phyloP scores from a whole-genome alignment of 495 filamentous ascomycete species.

The Xylaria cubensis region DNA sequence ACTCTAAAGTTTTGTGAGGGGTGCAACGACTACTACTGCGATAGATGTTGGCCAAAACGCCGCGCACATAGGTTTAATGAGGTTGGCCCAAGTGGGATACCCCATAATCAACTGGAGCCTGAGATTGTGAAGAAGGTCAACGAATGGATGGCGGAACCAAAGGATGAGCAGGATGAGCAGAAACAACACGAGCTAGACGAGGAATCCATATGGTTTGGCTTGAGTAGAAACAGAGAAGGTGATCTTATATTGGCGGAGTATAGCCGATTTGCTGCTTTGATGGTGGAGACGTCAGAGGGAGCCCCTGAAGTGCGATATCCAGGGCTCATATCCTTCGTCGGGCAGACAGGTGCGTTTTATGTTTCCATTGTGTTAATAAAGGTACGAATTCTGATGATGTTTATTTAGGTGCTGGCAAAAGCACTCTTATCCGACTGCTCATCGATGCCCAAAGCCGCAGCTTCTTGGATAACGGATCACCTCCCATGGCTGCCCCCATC shows the following conservation, averaged over 20 bases:
- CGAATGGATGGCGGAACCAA: slow-evolving; percentile 4
- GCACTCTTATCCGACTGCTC: neutral
- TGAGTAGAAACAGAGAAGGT: neutral
- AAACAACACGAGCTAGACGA: neutral
- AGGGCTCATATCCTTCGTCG: neutral
- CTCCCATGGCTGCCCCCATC: neutral
- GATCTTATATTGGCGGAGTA: neutral
- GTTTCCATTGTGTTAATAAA: neutral
- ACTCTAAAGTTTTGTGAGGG: neutral
- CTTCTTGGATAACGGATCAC: neutral
- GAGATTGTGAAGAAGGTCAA: neutral
- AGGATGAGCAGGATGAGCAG: neutral
- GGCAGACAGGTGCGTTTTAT: neutral
- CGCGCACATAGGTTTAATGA: neutral
- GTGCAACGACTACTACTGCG: slow-evolving; percentile 3
- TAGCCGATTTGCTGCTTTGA: neutral
- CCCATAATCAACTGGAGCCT: neutral
- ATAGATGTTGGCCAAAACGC: neutral
- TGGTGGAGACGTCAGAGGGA: neutral
- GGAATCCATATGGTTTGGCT: neutral
- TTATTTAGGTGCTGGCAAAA: neutral
- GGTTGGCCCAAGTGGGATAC: neutral
- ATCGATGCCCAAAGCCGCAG: neutral
- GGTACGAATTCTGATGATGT: neutral
- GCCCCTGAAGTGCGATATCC: neutral